Evolutionary conservation across 2,329 filamentous ascomycete genomes (phyloP).

Genomic region (Phialophora expanda): DNA sequence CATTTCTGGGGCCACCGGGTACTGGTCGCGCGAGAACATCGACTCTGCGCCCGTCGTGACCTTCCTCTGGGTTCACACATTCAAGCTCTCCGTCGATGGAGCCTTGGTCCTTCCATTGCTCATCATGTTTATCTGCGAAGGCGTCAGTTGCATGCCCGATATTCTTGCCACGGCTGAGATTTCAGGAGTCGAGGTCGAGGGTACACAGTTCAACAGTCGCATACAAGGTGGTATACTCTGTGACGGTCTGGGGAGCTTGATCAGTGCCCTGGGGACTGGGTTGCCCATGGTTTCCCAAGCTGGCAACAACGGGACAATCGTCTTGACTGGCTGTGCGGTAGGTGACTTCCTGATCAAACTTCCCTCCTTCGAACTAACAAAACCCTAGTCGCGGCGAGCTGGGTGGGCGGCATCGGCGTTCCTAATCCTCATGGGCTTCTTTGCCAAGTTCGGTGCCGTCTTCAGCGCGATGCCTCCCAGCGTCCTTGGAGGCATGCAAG

Average conservation of each 20-base stretch:
- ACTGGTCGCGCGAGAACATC: conserved; percentile 76
- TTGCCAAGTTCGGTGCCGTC: conserved; percentile 80
- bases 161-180: conserved; percentile 84
- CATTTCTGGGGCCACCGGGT: conserved; percentile 76
- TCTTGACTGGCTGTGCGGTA: conserved; percentile 74
- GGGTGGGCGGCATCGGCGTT: conserved; percentile 80
- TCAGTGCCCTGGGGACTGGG: conserved; percentile 78
- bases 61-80: conserved; percentile 81
- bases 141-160: conserved; percentile 79
- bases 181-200: conserved; percentile 74
- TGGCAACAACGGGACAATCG: conserved; percentile 85
- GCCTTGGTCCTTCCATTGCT: conserved; percentile 75
- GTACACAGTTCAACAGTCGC: conserved; percentile 72
- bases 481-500: conserved; percentile 74
- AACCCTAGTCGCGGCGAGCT: conserved; percentile 69
- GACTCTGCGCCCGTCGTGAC: conserved; percentile 71
- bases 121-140: conserved; percentile 72
- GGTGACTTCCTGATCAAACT: conserved; percentile 15
- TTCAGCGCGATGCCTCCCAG: conserved; percentile 74
- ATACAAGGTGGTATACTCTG: conserved; percentile 80
- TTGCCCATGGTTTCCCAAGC: conserved; percentile 81
- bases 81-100: conserved; percentile 72
- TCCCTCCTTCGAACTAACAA: conserved; percentile 20
- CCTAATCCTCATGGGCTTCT: conserved; percentile 79
- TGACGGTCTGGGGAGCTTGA: conserved; percentile 75